Evolutionary conservation across 2,329 filamentous ascomycete species (phyloP).

Genomic region (Thelonectria blattea): DNA sequence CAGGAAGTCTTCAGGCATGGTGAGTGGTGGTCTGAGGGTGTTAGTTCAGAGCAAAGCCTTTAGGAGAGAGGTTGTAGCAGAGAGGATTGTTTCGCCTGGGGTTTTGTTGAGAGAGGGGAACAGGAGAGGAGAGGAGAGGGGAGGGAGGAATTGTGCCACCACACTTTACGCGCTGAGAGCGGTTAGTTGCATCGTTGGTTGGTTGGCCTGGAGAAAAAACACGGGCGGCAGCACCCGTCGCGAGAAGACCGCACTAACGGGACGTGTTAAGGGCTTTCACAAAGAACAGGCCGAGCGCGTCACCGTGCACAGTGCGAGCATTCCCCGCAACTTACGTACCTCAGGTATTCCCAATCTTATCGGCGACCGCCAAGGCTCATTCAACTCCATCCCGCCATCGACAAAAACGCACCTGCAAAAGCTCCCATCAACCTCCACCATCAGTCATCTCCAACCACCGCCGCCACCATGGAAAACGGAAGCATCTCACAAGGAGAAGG

Average conservation of each 20-base stretch:
- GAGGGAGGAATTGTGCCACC: no score
- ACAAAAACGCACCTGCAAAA: slow-evolving; percentile 29
- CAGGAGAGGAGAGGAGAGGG: not conserved
- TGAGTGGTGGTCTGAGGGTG: slow-evolving; percentile 5
- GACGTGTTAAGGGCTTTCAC: slow-evolving; percentile 28
- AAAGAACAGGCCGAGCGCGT: slow-evolving; percentile 4
- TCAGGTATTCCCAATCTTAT: slow-evolving; percentile 26
- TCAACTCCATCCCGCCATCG: slow-evolving; percentile 28
- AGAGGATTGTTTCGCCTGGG: no score
- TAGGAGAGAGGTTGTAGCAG: not conserved
- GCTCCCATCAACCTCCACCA: slow-evolving; percentile 7
- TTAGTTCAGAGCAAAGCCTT: not conserved
- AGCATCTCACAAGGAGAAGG: slow-evolving; percentile 69
- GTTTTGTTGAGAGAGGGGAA: no score
- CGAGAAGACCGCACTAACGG: slow-evolving; percentile 29
- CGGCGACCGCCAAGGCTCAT: slow-evolving; percentile 30
- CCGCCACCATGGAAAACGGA: slow-evolving; percentile 74
- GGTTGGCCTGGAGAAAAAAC: slow-evolving; percentile 16
- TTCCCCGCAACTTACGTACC: slow-evolving; percentile 7
- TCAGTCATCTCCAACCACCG: slow-evolving; percentile 4
- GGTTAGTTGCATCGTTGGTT: not conserved
- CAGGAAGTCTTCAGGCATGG: slow-evolving; percentile 43
- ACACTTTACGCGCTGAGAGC: slow-evolving; percentile 30
- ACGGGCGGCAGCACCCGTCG: slow-evolving; percentile 16
- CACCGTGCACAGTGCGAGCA: slow-evolving; percentile 33